Evolutionary conservation across 495 filamentous ascomycete genomes (phyloP), one percentile per base, ranked within the genome.

Genomic region (Penicillium macrosclerotiorum): DNA sequence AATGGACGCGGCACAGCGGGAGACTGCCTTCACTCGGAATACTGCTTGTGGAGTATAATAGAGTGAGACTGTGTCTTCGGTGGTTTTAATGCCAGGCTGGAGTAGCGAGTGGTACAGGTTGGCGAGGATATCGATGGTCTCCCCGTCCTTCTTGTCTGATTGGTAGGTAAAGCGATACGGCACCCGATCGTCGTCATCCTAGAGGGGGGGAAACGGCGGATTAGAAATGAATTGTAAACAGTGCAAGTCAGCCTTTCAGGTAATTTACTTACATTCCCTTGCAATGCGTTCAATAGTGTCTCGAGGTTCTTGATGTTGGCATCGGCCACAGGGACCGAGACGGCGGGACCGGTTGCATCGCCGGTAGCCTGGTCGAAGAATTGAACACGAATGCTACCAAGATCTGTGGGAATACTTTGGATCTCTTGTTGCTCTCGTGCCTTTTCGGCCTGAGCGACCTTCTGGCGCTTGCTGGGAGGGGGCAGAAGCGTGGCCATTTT

Each of bases 21-120:
- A 90, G 20, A 96, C 90, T 2, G 90, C 88, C 51, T 90, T 89
- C 33, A 97, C 93, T 57, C 85, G 84, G 72, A 98, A 97, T 4
- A 99, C 85, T 2, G 92, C 88, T 65, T 97, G 93, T 0, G 93
- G 92, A 23, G 90, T 89, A 57, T 86, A 90, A 46, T 84, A 82
- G 16, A 96, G 80, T 2, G 76, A 84, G 32, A 95, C 80, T 3
- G 81, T 77, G 48, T 86, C 83, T 77, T 90, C 86, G 35, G 83
- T 86, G 16, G 79, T 82, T 46, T 80, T 83, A 27, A 82, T 53
- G 0, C 81, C 82, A 0, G 82, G 77, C 42, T 79, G 73, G 22
- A 88, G 69, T 11, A 88, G 60, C 1, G 82, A 75, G 16, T 86
- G 86, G 65, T 89, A 95, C 32, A 92, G 68, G 64, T 95, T 85